Percentiles rank a stretch among this genome's conserved stretches.
These are phyloP conservation scores for Sindora glabra DNA, from an alignment of 306 rosid genomes.

Conservation along the genomic window DNA sequence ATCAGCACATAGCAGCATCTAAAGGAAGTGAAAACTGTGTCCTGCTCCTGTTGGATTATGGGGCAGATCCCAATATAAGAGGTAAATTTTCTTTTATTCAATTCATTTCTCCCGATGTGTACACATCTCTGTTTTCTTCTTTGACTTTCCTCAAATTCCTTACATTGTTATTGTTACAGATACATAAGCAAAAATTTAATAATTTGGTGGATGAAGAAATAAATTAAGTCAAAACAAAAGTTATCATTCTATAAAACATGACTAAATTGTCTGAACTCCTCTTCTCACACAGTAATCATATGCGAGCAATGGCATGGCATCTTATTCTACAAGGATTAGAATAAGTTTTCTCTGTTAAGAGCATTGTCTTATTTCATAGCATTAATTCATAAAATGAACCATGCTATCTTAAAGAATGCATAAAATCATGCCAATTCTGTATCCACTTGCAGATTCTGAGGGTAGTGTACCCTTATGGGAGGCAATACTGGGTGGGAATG, in stretches of 20 bases:
- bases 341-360: no score
- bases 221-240: no score
- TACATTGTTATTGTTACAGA: neutral
- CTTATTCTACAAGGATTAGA: no score
- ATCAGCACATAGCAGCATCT: conserved; percentile 42
- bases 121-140: neutral
- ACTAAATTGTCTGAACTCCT: no score
- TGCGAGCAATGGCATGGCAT: no score
- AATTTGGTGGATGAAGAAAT: no score
- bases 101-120: neutral
- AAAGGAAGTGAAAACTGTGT: conserved; percentile 48
- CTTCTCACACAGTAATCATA: no score
- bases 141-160: neutral
- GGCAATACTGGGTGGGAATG: conserved; percentile 41
- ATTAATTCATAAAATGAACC: no score
- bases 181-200: no score
- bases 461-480: conserved; percentile 55
- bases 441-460: conserved; percentile 26
- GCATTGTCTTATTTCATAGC: no score
- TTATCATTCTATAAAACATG: no score
- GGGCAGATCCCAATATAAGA: conserved; percentile 45
- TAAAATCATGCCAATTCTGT: neutral
- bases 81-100: conserved; percentile 18
- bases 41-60: conserved; percentile 42
- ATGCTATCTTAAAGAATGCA: no score